These are phyloP conservation scores for Glutinoglossum americanum DNA, from an alignment of 495 filamentous ascomycete species.

Conservation along the genomic window DNA sequence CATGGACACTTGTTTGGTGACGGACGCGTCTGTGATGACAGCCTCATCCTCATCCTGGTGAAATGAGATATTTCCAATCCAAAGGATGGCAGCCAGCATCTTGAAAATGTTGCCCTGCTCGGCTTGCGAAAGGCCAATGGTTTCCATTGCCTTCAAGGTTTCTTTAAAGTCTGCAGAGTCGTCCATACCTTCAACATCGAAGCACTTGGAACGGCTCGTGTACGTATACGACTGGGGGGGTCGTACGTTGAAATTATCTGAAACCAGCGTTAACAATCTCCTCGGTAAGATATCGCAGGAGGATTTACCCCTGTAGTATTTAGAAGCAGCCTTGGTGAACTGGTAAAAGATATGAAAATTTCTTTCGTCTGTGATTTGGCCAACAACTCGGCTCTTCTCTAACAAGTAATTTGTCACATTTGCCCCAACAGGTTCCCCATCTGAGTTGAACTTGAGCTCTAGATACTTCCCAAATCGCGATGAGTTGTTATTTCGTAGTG, in stretches of 20 bases:
- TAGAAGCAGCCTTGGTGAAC: constrained; percentile 81
- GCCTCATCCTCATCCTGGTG: constrained; percentile 71
- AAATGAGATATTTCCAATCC: constrained; percentile 88
- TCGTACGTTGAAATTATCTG: constrained; percentile 65
- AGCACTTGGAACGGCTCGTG: constrained; percentile 82
- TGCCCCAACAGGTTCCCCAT: constrained; percentile 86
- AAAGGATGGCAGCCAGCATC: constrained; percentile 81
- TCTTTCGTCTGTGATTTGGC: constrained; percentile 84
- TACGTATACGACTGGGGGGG: constrained; percentile 88
- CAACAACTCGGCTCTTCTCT: constrained; percentile 88
- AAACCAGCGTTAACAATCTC: not conserved
- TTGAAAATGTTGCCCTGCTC: constrained; percentile 97
- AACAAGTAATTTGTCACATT: constrained; percentile 97
- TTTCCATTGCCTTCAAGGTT: constrained; percentile 80
- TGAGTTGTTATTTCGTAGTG: constrained; percentile 94
- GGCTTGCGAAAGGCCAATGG: constrained; percentile 69
- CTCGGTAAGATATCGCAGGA: not conserved
- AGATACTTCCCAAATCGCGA: constrained; percentile 96
- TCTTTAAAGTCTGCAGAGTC: constrained; percentile 80
- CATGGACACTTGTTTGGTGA: constrained; percentile 86
- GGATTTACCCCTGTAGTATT: constrained; percentile 47
- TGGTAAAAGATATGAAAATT: constrained; percentile 99
- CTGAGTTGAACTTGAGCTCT: constrained; percentile 86
- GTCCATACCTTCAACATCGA: constrained; percentile 81
- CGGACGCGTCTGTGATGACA: constrained; percentile 61